phyloP scores from a whole-genome alignment of 2,329 filamentous ascomycete species.

The Pyricularia grisea region DNA sequence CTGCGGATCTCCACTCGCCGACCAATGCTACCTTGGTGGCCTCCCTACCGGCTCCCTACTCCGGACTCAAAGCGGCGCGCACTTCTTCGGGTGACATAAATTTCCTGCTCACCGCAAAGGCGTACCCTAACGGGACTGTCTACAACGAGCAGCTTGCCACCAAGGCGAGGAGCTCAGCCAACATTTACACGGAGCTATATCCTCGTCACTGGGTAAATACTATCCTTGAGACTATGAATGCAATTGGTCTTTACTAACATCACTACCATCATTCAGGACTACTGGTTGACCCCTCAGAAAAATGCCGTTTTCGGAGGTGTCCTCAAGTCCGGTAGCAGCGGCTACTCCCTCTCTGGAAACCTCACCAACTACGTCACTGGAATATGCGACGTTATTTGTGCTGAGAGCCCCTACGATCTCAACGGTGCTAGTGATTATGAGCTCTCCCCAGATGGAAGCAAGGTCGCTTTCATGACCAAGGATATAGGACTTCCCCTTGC shows the following conservation, averaged over 20 bases:
- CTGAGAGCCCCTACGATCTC: slow-evolving; percentile 37
- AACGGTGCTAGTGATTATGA: slow-evolving; percentile 53
- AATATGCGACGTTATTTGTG: slow-evolving; percentile 21
- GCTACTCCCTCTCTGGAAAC: slow-evolving; percentile 15
- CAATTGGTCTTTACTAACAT: not conserved
- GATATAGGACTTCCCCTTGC: slow-evolving; percentile 43
- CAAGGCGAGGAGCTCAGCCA: slow-evolving; percentile 36
- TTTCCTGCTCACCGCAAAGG: slow-evolving; percentile 37
- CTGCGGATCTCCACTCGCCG: slow-evolving; percentile 21
- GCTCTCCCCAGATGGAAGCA: slow-evolving; percentile 32
- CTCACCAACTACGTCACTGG: slow-evolving; percentile 25
- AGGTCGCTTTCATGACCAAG: slow-evolving; percentile 45
- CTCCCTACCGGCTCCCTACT: slow-evolving; percentile 26
- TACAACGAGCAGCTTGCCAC: slow-evolving; percentile 41
- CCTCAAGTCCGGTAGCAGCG: slow-evolving; percentile 21
- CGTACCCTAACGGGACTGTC: slow-evolving; percentile 46
- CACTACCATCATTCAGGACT: slow-evolving; percentile 23
- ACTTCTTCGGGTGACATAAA: slow-evolving; percentile 22
- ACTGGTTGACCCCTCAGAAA: slow-evolving; percentile 42
- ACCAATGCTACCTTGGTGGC: slow-evolving; percentile 20
- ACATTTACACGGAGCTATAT: slow-evolving; percentile 46
- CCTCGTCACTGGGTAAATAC: slow-evolving; percentile 42
- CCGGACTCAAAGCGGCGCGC: slow-evolving; percentile 24
- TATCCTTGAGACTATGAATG: not conserved
- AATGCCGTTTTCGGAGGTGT: slow-evolving; percentile 52